Base-by-base conservation (phyloP, 2,329 filamentous ascomycete species). In the Leptosphaerulina australis region DNA sequence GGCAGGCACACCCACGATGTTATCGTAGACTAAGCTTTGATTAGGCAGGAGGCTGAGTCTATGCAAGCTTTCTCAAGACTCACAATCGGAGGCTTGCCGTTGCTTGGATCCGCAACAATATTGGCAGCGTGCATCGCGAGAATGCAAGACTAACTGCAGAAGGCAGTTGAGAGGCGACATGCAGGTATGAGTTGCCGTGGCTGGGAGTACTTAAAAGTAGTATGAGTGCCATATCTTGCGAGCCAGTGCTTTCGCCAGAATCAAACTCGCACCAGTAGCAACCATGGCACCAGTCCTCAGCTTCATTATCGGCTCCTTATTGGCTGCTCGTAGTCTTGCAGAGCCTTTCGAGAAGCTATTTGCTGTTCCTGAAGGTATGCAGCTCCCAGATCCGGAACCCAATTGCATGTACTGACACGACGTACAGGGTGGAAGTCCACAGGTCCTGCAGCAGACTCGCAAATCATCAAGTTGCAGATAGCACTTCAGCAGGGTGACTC, bases 391-490 rank as follows among this genome's bases (percentile, higher is more conserved):
- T 24, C 20, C 14, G 14, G 14, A 12, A 1, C 4, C 24, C 10
- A 14, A 22, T 5, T 3, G 8, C 17, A 30, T 3, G 11, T 18
- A 41, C 17, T 57, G 22, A 54, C 24, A 40, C 11, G 3, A 20
- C 9, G 9, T 17, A 4, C 21, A 67, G 64, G 64, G 57, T 67
- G 64, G 64, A 63, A 58, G 31, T 41, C 59, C 11, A 50, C 58
- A 33, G 55, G 54, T 29, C 40, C 40, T 3, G 62, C 65, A 25
- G 45, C 53, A 5, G 57, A 59, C 31, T 55, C 50, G 20, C 53
- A 67, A 34, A 39, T 55, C 11, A 56, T 70, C 30, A 63, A 53
- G 41, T 57, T 71, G 20, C 63, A 69, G 44, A 68, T 71, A 37
- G 67, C 65, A 15, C 59, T 71, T 14, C 58, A 60, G 38, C 67